phyloP scores from a whole-genome alignment of 768 basidiomycete genomes.

The Auriscalpium microsporum region DNA sequence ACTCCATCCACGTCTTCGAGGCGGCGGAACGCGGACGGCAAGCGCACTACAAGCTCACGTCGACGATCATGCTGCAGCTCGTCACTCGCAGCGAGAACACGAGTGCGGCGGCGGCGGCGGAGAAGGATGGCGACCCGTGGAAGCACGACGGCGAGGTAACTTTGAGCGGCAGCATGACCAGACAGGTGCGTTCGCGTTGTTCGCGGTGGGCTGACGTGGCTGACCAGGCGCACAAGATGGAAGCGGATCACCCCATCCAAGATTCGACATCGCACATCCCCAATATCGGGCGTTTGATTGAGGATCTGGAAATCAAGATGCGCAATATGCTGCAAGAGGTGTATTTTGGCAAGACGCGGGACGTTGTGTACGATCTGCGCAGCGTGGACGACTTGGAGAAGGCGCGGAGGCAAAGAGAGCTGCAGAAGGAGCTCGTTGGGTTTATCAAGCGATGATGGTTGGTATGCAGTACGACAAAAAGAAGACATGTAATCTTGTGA shows the following conservation, averaged over 20 bases:
- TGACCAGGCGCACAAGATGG: constrained; percentile 40
- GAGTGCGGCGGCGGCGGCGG: constrained; percentile 17
- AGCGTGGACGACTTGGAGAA: constrained; percentile 81
- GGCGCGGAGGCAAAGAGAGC: constrained; percentile 67
- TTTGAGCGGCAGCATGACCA: constrained; percentile 93
- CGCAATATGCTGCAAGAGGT: constrained; percentile 90
- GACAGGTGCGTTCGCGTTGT: constrained; percentile 59
- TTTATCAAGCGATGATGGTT: constrained; percentile 47
- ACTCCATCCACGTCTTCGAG: constrained; percentile 98
- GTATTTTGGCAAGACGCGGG: constrained; percentile 94
- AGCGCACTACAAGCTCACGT: constrained; percentile 95
- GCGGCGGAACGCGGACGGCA: constrained; percentile 83
- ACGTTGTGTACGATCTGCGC: constrained; percentile 87
- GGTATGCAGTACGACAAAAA: background rate
- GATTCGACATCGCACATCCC: constrained; percentile 79
- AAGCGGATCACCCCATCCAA: constrained; percentile 79
- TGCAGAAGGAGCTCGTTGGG: constrained; percentile 87
- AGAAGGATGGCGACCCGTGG: constrained; percentile 34
- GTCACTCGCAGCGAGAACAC: constrained; percentile 37
- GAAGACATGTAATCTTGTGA: no score
- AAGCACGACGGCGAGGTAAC: constrained; percentile 70
- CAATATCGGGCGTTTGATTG: constrained; percentile 92
- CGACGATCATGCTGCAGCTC: constrained; percentile 93
- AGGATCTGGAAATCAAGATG: constrained; percentile 99
- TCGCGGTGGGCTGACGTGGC: background rate